Conservation (phyloP, 169 alveolate species). For the Amoebophrya sp. region DNA sequence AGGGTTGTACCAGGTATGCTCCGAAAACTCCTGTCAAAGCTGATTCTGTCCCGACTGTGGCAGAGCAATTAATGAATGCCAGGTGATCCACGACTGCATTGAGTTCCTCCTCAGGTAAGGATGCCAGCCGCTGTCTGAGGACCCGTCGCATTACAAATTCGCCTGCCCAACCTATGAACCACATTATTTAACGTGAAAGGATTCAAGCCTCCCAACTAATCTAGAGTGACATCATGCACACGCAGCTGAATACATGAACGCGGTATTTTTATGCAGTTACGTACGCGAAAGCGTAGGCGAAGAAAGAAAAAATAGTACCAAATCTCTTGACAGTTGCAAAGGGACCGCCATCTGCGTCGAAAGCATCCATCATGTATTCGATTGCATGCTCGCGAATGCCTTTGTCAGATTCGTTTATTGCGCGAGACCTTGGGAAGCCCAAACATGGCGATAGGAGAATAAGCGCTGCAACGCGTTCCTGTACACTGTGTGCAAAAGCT, state of each 20-base stretch:
- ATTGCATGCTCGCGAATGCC: not conserved
- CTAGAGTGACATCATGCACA: too few species aligned
- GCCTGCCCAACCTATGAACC: too few species aligned
- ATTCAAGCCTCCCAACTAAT: too few species aligned
- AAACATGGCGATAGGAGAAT: not conserved
- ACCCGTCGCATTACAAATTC: not conserved
- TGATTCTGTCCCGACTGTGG: not conserved
- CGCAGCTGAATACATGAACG: too few species aligned
- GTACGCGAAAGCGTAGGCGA: too few species aligned
- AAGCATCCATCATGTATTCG: not conserved
- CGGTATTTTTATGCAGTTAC: too few species aligned
- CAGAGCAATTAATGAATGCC: not conserved
- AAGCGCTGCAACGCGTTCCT: not conserved
- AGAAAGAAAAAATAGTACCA: too few species aligned
- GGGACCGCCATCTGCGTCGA: not conserved
- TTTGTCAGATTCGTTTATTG: not conserved
- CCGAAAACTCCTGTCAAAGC: not conserved
- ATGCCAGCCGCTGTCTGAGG: not conserved
- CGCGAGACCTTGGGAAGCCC: constrained; percentile 9
- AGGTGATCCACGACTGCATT: not conserved
- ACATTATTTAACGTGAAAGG: too few species aligned
- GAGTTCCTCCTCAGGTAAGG: not conserved
- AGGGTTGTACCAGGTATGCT: not conserved
- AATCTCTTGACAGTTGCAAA: not conserved
- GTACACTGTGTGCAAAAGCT: not conserved